These are phyloP conservation scores for Coelastrella sp. DNA, from an alignment of 139 green algal species.

Conservation along the genomic window DNA sequence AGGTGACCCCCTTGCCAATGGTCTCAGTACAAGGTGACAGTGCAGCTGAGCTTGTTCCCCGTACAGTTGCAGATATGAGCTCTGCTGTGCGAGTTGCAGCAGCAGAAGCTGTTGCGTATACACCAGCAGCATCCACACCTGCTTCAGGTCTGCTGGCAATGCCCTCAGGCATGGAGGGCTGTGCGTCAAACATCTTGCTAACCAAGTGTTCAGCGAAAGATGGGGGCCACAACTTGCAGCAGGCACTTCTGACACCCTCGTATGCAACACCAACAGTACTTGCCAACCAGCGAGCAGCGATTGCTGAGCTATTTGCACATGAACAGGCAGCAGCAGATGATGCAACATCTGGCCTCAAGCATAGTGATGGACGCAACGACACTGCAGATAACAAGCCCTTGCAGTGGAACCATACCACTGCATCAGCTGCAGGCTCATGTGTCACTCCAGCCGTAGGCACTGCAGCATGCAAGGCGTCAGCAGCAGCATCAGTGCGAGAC, in stretches of 20 bases:
- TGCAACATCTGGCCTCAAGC: neutral
- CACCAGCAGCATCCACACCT: neutral
- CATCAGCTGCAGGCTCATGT: neutral
- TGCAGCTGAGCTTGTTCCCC: neutral
- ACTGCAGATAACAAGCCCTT: neutral
- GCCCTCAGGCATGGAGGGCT: neutral
- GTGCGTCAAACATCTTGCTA: neutral
- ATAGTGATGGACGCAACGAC: neutral
- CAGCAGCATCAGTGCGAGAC: neutral
- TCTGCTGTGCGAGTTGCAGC: neutral
- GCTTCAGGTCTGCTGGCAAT: neutral
- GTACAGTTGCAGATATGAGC: no score
- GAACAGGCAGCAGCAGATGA: neutral
- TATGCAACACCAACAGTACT: constrained; percentile 3
- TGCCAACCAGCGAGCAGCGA: neutral
- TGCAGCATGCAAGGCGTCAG: neutral
- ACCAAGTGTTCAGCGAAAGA: neutral
- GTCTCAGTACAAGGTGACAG: constrained; percentile 9
- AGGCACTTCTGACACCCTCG: constrained; percentile 10
- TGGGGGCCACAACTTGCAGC: neutral
- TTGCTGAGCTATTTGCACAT: neutral
- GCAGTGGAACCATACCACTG: constrained; percentile 1
- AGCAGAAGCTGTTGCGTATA: constrained; percentile 5
- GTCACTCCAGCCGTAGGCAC: neutral
- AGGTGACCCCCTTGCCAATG: neutral